Evolutionary conservation across 306 rosid species (phyloP), one percentile per base, ranked within the genome.

Genomic region (Gynostemma pentaphyllum): DNA sequence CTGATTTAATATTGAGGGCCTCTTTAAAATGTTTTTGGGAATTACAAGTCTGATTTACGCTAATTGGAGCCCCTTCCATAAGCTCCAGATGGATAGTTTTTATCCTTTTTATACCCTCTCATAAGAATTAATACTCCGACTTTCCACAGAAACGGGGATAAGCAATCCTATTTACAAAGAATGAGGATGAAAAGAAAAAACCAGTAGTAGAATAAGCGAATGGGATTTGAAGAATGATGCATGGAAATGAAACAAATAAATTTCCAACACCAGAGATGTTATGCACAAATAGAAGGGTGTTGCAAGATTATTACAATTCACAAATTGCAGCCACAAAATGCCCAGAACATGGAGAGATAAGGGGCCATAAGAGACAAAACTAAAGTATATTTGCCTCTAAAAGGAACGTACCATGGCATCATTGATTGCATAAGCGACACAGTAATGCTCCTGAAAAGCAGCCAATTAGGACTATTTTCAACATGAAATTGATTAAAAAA

Each of bases 361-460:
- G 7, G 51, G 26, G 44, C 26, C 68, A 32, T 27, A 46, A 19
- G 29, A 46, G 23, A 44, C 15, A 14, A 26, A 9, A 14, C 44
- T 28, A 40, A 44, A 42, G 9, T 19, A 30, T 48, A 24, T n/a
- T 24, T 32, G 42, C 36, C 24, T 54, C 5, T 21, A 29, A 42
- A 19, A 56, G 51, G 41, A 62, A 50, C 86, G 47, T 82, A 92
- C 98, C 94, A 74, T 81, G 60, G 90, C 82, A 70, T 91, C 96
- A 68, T 85, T 88, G 86, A 86, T 77, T 69, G 95, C 92, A 84
- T 80, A 79, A 70, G 95, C 89, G 82, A 88, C 95, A 67, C 98
- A 92, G 74, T 92, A 92, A 75, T 92, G 98, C 84, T 92, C 95
- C 98, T 92, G 96, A 73, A 83, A 87, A 68, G 68, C 78, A 83